phyloP scores from a whole-genome alignment of 352 stramenopile species.

The Phytophthora pluvialis region DNA sequence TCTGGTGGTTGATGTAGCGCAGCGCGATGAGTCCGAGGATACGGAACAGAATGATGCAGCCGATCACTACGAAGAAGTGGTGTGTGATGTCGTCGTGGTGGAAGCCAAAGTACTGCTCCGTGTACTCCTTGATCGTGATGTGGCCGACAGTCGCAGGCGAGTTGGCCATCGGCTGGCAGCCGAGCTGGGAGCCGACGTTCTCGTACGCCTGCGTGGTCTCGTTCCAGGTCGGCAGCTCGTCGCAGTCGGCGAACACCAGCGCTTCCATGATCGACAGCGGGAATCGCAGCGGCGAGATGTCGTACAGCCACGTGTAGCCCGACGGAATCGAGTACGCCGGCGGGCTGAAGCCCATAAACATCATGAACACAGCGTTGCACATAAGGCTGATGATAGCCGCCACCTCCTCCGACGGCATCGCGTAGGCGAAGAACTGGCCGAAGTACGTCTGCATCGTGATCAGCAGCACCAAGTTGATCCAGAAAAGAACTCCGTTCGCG shows the following conservation, averaged over 20 bases:
- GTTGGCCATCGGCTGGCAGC: constrained; percentile 29
- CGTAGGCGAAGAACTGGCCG: constrained; percentile 35
- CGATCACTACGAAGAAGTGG: constrained; percentile 4
- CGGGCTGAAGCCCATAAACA: constrained; percentile 45
- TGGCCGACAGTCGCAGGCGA: constrained; percentile 30
- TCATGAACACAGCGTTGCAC: constrained; percentile 44
- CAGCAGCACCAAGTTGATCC: constrained; percentile 46
- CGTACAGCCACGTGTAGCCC: constrained; percentile 44
- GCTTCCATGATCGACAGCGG: constrained; percentile 38
- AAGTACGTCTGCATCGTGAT: constrained; percentile 55
- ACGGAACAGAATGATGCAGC: constrained; percentile 2
- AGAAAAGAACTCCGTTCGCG: constrained; percentile 41
- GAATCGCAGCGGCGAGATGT: constrained; percentile 41
- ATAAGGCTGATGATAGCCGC: constrained; percentile 38
- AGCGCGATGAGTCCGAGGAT: constrained; percentile 5
- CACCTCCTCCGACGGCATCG: constrained; percentile 40
- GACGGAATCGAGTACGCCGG: constrained; percentile 8
- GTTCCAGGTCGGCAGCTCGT: constrained; percentile 33
- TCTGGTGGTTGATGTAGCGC: constrained; percentile 1
- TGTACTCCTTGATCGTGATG: constrained; percentile 16
- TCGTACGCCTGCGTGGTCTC: constrained; percentile 18
- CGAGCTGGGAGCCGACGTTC: constrained; percentile 31
- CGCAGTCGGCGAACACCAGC: constrained; percentile 35
- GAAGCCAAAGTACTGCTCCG: constrained; percentile 4
- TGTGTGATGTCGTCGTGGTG: constrained; percentile 2